These are phyloP conservation scores for Candida michaelii DNA, from an alignment of 805 yeast genomes.

Conservation along the genomic window DNA sequence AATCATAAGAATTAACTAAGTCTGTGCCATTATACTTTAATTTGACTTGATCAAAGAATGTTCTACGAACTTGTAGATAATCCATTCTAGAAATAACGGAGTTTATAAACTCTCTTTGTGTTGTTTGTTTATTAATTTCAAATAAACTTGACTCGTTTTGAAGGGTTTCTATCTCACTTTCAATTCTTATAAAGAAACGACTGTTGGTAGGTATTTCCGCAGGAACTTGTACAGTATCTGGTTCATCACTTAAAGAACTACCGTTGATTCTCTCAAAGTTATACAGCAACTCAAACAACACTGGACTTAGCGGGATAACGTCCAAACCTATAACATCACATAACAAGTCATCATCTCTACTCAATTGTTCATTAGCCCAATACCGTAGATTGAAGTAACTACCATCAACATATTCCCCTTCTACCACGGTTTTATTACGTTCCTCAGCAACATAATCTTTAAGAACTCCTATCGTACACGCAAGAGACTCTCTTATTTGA, in stretches of 20 bases:
- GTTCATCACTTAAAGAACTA: no score
- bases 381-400: slow-evolving; percentile 14
- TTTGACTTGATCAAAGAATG: slow-evolving; percentile 26
- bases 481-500: slow-evolving; percentile 20
- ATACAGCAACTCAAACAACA: slow-evolving; percentile 15
- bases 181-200: slow-evolving; percentile 16
- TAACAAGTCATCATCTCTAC: slow-evolving; percentile 12
- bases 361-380: slow-evolving; percentile 10
- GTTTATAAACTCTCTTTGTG: slow-evolving; percentile 21
- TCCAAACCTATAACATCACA: slow-evolving; percentile 20
- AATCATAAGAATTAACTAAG: slow-evolving; percentile 6
- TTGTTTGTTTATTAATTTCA: slow-evolving; percentile 21
- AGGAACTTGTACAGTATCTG: neutral
- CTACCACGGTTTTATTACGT: slow-evolving; percentile 11
- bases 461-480: slow-evolving; percentile 20
- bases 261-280: slow-evolving; percentile 4
- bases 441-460: slow-evolving; percentile 20
- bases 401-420: slow-evolving; percentile 11
- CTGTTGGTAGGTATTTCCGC: neutral
- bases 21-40: slow-evolving; percentile 13
- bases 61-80: slow-evolving; percentile 22
- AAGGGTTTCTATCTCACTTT: slow-evolving; percentile 17
- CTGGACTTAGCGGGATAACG: slow-evolving; percentile 26
- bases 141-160: slow-evolving; percentile 21
- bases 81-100: slow-evolving; percentile 22